Conservation (phyloP, 2,329 filamentous ascomycete genomes). For the Ceratocystis albifundus region DNA sequence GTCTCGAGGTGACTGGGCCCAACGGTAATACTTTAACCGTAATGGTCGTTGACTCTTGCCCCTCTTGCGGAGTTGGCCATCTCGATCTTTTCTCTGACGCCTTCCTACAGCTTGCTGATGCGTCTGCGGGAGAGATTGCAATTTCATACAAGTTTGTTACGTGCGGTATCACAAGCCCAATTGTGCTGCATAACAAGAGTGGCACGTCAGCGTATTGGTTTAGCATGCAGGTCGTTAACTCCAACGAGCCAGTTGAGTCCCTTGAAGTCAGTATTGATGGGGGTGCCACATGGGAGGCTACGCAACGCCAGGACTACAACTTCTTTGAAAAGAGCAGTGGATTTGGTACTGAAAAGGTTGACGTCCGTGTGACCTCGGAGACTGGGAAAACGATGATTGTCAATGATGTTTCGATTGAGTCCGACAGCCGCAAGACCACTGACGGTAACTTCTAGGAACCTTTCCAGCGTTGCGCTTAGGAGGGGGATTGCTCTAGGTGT, state of each 20-base stretch:
- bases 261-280: slow-evolving; percentile 52
- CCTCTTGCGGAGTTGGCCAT: slow-evolving; percentile 33
- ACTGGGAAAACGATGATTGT: slow-evolving; percentile 42
- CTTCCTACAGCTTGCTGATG: slow-evolving; percentile 32
- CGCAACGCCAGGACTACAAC: slow-evolving; percentile 44
- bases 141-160: slow-evolving; percentile 32
- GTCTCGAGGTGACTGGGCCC: slow-evolving; percentile 47
- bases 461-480: not conserved
- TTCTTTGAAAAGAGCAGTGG: slow-evolving; percentile 50
- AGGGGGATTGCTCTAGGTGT: too few species aligned
- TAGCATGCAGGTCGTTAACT: slow-evolving; percentile 49
- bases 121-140: slow-evolving; percentile 30
- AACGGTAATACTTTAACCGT: slow-evolving; percentile 48
- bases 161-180: slow-evolving; percentile 35
- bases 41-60: slow-evolving; percentile 46
- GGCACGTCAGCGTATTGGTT: slow-evolving; percentile 36
- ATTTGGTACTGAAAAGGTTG: slow-evolving; percentile 43
- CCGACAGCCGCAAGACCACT: slow-evolving; percentile 28
- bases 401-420: slow-evolving; percentile 37
- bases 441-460: slow-evolving; percentile 29
- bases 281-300: slow-evolving; percentile 47
- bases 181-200: slow-evolving; percentile 36
- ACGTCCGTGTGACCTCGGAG: slow-evolving; percentile 44
- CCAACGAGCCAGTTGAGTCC: slow-evolving; percentile 43
- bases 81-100: slow-evolving; percentile 38